Base-by-base conservation (phyloP, 2,329 filamentous ascomycete species). In the Blastomyces parvus region DNA sequence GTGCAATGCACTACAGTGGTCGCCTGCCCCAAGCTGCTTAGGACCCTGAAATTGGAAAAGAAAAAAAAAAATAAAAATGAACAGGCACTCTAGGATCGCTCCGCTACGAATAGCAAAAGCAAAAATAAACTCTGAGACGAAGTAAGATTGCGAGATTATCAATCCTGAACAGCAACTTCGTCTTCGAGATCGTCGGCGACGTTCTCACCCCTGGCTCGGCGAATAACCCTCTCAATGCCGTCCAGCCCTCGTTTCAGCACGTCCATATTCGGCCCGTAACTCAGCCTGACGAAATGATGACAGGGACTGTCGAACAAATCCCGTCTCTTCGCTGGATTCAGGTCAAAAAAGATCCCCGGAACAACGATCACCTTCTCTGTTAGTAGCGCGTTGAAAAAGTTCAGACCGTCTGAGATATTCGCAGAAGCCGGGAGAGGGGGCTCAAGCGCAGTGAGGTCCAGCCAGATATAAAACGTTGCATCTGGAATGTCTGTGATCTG, bases 281-380 rank as follows among this genome's bases (percentile, higher is more conserved):
- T 91, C 70, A 95, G 83, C 61, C 91, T 84, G 36, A 95, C 89
- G 74, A 93, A 95, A 78, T 94, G 88, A 78, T 97, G 93, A 78
- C 93, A 97, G 64, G 93, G 93, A 69, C 86, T 90, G 78, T 97
- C 93, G 69, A 97, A 97, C 69, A 97, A 77, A 76, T 97, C 93
- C 74, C 93, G 84, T 67, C 93, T 84, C 75, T 91, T 88, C 44
- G 89, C 88, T 3, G 93, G 93, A 79, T 97, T 97, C 67, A 97
- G 78, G 72, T 97, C 93, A 75, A 97, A 97, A 83, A 97, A 97
- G 76, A 97, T 97, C 65, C 93, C 93, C 0, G 93, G 93, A 4
- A 97, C 93, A 22, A 97, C 91, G 72, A 97, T 97, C 68, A 95
- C 90, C 82, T 95, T 95, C 81, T 97, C 91, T 72, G 89, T 86